Conservation (phyloP, 371 early-diverging fungal genomes). For the Basidiobolus meristosporus region DNA sequence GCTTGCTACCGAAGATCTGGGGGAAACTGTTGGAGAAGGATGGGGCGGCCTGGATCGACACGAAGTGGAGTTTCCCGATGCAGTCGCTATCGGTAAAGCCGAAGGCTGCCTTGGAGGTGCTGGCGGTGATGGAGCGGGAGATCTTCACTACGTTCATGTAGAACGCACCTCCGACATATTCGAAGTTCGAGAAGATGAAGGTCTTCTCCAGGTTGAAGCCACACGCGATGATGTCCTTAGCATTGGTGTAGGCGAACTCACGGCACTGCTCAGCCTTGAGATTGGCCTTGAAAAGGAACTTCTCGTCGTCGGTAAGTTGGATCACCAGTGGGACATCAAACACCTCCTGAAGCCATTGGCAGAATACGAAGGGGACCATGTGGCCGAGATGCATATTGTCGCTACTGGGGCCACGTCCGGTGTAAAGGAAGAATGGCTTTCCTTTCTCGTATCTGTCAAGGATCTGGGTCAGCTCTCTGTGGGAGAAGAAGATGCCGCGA, state of each 20-base stretch:
- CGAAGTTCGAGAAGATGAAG: slow-evolving; percentile 94
- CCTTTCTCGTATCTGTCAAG: slow-evolving; percentile 83
- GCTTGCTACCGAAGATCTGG: slow-evolving; percentile 78
- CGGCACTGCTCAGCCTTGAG: slow-evolving; percentile 75
- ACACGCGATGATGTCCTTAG: slow-evolving; percentile 94
- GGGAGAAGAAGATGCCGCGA: slow-evolving; percentile 95
- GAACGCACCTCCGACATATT: slow-evolving; percentile 75
- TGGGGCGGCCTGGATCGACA: slow-evolving; percentile 84
- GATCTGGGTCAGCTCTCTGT: slow-evolving; percentile 81
- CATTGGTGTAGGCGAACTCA: slow-evolving; percentile 71
- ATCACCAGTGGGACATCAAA: slow-evolving; percentile 95
- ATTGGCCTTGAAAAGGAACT: slow-evolving; percentile 92
- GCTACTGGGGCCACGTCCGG: slow-evolving; percentile 98
- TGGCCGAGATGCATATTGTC: slow-evolving; percentile 98
- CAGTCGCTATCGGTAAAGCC: slow-evolving; percentile 81
- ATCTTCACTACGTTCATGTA: slow-evolving; percentile 85
- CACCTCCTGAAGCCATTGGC: slow-evolving; percentile 96
- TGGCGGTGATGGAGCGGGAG: slow-evolving; percentile 68
- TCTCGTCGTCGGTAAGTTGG: slow-evolving; percentile 99
- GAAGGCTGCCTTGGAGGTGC: slow-evolving; percentile 73
- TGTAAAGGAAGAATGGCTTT: slow-evolving; percentile 97
- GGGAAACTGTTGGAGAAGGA: slow-evolving; percentile 91
- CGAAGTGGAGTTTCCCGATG: slow-evolving; percentile 85
- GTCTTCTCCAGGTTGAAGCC: slow-evolving; percentile 98
- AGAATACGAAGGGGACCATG: slow-evolving; percentile 95